Conservation (phyloP, 2,329 filamentous ascomycete species). For the Colletotrichum lindemuthianum region DNA sequence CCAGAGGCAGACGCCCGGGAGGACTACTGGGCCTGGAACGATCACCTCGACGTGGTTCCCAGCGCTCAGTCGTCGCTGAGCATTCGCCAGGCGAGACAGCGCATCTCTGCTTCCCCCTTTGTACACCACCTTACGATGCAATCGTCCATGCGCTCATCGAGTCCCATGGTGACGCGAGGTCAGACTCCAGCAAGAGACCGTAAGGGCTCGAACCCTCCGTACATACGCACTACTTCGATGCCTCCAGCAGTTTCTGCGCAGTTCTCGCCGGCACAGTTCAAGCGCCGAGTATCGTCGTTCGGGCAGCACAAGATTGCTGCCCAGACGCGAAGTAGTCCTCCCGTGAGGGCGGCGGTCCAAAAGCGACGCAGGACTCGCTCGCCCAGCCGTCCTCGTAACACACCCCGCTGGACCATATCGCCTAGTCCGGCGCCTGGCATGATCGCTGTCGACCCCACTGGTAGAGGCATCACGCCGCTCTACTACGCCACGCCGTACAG, state of each 20-base stretch:
- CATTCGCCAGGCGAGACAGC: slow-evolving; percentile 52
- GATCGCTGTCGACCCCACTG: slow-evolving; percentile 42
- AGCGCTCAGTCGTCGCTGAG: slow-evolving; percentile 56
- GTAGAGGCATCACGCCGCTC: slow-evolving; percentile 64
- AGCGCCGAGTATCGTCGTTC: slow-evolving; percentile 59
- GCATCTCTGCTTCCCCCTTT: slow-evolving; percentile 55
- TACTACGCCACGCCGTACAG: slow-evolving; percentile 83
- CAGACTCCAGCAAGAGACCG: slow-evolving; percentile 55
- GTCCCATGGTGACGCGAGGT: slow-evolving; percentile 48
- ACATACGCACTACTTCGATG: slow-evolving; percentile 63
- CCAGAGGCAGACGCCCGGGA: slow-evolving; percentile 71
- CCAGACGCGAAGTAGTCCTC: slow-evolving; percentile 42
- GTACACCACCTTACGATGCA: slow-evolving; percentile 50
- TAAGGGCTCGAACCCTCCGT: slow-evolving; percentile 56
- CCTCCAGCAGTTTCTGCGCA: slow-evolving; percentile 53
- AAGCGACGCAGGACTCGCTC: slow-evolving; percentile 68
- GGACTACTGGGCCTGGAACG: slow-evolving; percentile 74
- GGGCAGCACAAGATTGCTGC: slow-evolving; percentile 40
- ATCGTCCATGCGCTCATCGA: slow-evolving; percentile 49
- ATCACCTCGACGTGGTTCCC: slow-evolving; percentile 68
- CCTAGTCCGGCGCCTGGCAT: slow-evolving; percentile 54
- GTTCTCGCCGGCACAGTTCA: slow-evolving; percentile 51
- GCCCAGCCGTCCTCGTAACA: slow-evolving; percentile 63
- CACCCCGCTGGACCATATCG: slow-evolving; percentile 65
- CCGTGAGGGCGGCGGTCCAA: slow-evolving; percentile 35